Base-by-base conservation (phyloP, 1,284 basidiomycete genomes). In the Crepidotus sp. region DNA sequence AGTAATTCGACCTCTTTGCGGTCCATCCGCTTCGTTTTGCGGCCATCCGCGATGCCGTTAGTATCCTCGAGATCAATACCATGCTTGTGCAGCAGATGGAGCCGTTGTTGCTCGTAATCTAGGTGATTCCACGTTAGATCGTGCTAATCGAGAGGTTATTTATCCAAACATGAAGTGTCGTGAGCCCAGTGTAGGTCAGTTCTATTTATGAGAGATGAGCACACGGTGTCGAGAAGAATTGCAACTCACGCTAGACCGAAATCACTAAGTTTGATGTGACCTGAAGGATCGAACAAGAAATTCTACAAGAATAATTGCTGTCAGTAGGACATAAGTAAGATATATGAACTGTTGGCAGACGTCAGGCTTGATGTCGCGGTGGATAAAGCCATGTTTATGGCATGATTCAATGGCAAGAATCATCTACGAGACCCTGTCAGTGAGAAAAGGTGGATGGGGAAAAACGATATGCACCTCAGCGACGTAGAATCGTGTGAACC, bases 351-450 rank as follows among this genome's bases (percentile, higher is more conserved):
- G 44, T 44, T 49, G 48, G 67, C 81, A 61, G 62, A 87, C 83
- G 66, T 91, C 87, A 51, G 91, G 91, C 67, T 95, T 95, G 67
- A 97, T 95, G 68, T 98, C 94, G 43, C 94, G 80, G 68, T 97
- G 94, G 56, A 97, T 96, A 68, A 95, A 98, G 3, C 94, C 94
- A 54, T 91, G 81, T 59, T 81, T 82, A 67, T 98, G 95, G 59
- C 91, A 94, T 54, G 87, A 84, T 62, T 95, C 86, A 52, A 98
- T 85, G 11, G 91, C 89, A n/a, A 98, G 77, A 46, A 98, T 74
- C 94, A 98, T 98, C 83, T 89, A 57, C 32, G 14, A n/a, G n/a
- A 13, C 18, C n/a, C 5, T 21, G 46, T 49, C 48, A 56, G 53
- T 47, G 43, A 45, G 39, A 27, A 22, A 46, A 56, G 47, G 48